Percentiles rank a stretch among this genome's conserved stretches.
Evolutionary conservation across 768 basidiomycete species (phyloP).

Genomic region (Lactarius evosmus): DNA sequence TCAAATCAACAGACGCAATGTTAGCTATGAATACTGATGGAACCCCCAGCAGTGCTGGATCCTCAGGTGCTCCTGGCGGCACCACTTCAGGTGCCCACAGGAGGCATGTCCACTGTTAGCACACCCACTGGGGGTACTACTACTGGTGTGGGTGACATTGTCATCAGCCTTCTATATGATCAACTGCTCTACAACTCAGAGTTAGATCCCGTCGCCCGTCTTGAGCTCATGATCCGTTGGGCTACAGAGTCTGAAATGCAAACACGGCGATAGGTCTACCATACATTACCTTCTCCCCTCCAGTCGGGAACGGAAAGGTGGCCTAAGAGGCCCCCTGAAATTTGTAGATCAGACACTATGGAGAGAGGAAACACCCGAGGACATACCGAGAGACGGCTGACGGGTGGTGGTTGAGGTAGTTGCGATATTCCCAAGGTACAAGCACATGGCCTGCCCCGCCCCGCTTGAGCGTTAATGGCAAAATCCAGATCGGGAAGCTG

Average conservation of each 20-base stretch:
- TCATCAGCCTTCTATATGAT: no score
- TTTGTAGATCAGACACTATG: not conserved
- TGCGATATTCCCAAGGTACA: constrained; percentile 86
- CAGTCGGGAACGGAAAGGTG: constrained; percentile 75
- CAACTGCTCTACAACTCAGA: no score
- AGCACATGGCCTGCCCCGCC: constrained; percentile 92
- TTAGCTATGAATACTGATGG: no score
- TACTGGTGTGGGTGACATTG: no score
- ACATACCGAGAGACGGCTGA: constrained; percentile 37
- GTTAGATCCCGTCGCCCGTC: constrained; percentile 50
- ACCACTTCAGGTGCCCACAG: no score
- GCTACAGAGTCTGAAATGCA: constrained; percentile 78
- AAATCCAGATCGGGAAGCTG: constrained; percentile 94
- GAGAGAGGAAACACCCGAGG: constrained; percentile 14
- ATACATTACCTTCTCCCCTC: constrained; percentile 78
- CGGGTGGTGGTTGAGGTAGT: constrained; percentile 66
- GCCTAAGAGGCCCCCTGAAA: constrained; percentile 46
- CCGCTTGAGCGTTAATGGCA: constrained; percentile 89
- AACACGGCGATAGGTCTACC: constrained; percentile 94
- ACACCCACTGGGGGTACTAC: no score
- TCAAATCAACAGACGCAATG: no score
- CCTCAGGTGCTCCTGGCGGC: no score
- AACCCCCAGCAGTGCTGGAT: no score
- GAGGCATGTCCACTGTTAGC: no score
- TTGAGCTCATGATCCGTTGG: constrained; percentile 76